Evolutionary conservation across 2,329 filamentous ascomycete species (phyloP).

Genomic region (Sordariomycetes sp.): DNA sequence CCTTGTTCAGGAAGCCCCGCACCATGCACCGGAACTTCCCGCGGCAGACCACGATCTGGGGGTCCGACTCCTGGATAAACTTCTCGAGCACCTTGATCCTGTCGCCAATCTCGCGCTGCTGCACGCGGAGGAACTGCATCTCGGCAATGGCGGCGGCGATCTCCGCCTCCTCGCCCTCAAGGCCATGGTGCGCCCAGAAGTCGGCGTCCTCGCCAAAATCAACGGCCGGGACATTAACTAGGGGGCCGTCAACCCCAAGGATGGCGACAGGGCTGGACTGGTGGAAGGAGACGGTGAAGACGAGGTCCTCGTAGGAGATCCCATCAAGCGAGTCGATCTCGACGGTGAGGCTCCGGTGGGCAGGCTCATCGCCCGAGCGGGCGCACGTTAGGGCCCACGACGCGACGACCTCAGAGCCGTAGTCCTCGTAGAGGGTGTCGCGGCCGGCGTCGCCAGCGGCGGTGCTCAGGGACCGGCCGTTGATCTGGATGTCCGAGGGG

Average conservation of each 20-base stretch:
- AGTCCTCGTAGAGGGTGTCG: conserved; percentile 23
- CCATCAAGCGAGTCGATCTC: conserved; percentile 10
- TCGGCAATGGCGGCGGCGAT: conserved; percentile 29
- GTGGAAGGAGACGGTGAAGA: conserved; percentile 29
- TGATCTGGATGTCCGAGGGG: conserved; percentile 28
- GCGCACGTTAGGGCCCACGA: conserved; percentile 34
- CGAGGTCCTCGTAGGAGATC: conserved; percentile 19
- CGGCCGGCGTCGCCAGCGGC: conserved; percentile 24
- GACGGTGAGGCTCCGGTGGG: conserved; percentile 30
- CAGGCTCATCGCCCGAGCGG: conserved; percentile 20
- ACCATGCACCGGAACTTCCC: conserved; percentile 4
- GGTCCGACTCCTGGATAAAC: conserved; percentile 27
- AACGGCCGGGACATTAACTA: conserved; percentile 15
- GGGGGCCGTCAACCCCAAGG: conserved; percentile 25
- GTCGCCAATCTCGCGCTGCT: conserved; percentile 13
- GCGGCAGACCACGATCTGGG: conserved; percentile 14
- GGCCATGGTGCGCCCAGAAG: conserved; percentile 3
- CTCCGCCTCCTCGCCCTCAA: conserved; percentile 12
- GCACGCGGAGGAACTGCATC: conserved; percentile 26
- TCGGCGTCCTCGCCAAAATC: conserved; percentile 5
- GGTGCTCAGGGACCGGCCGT: conserved; percentile 26
- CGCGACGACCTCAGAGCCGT: conserved; percentile 24
- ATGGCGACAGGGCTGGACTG: conserved; percentile 29
- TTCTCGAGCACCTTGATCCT: conserved; percentile 20
- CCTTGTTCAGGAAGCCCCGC: not conserved